A percentile compares a stretch with the other conserved stretches of the same genome.
Evolutionary conservation across 306 rosid genomes (phyloP).

Genomic region (Cucumis cinereus): DNA sequence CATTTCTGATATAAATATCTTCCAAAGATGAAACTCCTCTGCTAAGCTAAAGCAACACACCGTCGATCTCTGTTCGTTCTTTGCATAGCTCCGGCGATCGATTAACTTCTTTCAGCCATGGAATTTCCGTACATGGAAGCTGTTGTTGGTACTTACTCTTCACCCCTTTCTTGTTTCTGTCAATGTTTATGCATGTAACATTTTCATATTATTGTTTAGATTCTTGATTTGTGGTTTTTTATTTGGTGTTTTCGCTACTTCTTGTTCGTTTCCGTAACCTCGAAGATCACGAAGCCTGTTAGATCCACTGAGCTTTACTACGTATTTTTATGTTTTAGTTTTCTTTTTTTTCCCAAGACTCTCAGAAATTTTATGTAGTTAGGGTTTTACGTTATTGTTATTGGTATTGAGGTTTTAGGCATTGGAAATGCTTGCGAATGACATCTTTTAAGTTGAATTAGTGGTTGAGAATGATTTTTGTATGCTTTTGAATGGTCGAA

Average conservation of each 20-base stretch:
- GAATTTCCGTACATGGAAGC: slow-evolving; percentile 93
- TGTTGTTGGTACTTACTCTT: slow-evolving; percentile 57
- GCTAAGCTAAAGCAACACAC: neutral
- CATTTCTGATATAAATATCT: neutral
- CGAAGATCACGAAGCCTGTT: neutral
- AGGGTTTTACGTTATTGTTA: neutral
- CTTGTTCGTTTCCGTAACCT: neutral
- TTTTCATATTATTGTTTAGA: neutral
- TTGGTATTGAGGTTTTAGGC: neutral
- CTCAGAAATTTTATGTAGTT: neutral
- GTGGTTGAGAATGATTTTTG: neutral
- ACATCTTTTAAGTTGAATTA: neutral
- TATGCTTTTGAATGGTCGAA: neutral
- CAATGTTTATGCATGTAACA: neutral
- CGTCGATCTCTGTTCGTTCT: neutral
- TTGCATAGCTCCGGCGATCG: neutral
- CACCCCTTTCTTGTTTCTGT: neutral
- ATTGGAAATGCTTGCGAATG: neutral
- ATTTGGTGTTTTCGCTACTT: neutral
- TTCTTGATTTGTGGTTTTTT: neutral
- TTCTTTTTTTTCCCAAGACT: neutral
- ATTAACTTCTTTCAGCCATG: slow-evolving; percentile 28
- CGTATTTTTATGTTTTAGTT: neutral
- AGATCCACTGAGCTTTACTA: slow-evolving; percentile 2
- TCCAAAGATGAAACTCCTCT: too few relatives aligned